These are phyloP conservation scores for Bipolaris oryzae DNA, from an alignment of 2,329 filamentous ascomycete genomes.

Conservation along the genomic window DNA sequence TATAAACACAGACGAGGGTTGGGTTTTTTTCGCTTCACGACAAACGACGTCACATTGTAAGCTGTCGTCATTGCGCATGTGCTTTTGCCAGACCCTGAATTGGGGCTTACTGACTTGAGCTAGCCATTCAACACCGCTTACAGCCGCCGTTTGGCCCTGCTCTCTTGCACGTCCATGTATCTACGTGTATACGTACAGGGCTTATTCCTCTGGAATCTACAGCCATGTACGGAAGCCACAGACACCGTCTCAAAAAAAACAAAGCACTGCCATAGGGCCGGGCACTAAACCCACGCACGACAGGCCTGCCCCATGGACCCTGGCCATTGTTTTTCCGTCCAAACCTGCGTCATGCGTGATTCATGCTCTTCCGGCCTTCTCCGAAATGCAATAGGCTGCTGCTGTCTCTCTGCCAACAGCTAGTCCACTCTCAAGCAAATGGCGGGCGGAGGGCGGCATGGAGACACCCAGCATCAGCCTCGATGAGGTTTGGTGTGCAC, in stretches of 20 bases:
- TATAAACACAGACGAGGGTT: constrained; percentile 28
- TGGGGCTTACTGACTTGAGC: constrained; percentile 1
- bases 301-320: constrained; percentile 10
- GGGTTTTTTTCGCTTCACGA: constrained; percentile 27
- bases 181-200: too few species aligned
- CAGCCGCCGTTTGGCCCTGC: too few species aligned
- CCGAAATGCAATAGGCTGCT: constrained; percentile 21
- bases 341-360: constrained; percentile 24
- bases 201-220: too few species aligned
- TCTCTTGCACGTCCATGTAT: too few species aligned
- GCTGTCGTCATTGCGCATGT: constrained; percentile 40
- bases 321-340: constrained; percentile 4
- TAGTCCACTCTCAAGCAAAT: constrained; percentile 1
- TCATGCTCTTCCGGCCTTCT: constrained; percentile 24
- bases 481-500: constrained; percentile 12
- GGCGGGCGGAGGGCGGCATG: constrained; percentile 6
- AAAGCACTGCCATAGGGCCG: constrained; percentile 6
- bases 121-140: background rate
- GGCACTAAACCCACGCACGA: constrained; percentile 7
- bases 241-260: background rate
- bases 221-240: background rate
- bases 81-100: constrained; percentile 24
- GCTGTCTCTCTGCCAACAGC: constrained; percentile 5
- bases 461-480: constrained; percentile 11
- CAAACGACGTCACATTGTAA: constrained; percentile 33